These are phyloP conservation scores for Pyrus bretschneideri DNA, from an alignment of 306 rosid genomes.

Conservation along the genomic window DNA sequence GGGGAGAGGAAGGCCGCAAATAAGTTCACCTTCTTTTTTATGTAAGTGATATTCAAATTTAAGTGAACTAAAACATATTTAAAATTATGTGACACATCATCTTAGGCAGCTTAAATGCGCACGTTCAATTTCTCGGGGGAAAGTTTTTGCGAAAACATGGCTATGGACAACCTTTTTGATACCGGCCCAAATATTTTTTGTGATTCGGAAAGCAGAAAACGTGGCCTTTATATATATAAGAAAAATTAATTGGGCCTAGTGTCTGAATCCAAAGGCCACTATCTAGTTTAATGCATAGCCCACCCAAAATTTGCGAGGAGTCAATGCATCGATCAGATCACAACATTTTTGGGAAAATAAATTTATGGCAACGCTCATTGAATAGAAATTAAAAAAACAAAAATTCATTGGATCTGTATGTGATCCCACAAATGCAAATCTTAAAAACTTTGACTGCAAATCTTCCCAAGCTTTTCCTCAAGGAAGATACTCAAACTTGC, in stretches of 20 bases:
- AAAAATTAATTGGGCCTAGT: not conserved
- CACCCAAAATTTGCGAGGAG: not conserved
- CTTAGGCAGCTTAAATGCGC: too few relatives aligned
- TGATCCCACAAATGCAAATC: not conserved
- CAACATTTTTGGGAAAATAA: not conserved
- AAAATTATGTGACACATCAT: too few relatives aligned
- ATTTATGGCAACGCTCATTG: not conserved
- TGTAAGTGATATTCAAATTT: too few relatives aligned
- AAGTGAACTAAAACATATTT: too few relatives aligned
- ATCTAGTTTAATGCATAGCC: not conserved
- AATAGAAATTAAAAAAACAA: too few relatives aligned
- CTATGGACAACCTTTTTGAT: not conserved
- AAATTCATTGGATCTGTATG: not conserved
- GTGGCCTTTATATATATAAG: not conserved
- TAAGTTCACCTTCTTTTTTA: too few relatives aligned
- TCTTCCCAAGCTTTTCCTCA: not conserved
- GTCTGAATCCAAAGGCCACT: not conserved
- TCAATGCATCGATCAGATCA: not conserved
- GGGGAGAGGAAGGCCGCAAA: too few relatives aligned
- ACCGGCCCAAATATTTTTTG: not conserved
- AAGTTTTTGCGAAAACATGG: too few relatives aligned
- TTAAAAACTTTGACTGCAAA: not conserved
- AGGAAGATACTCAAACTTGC: slow-evolving; percentile 53
- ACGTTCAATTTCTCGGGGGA: too few relatives aligned
- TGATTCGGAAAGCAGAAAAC: not conserved